These are phyloP conservation scores for Persicaria maculosa DNA, from an alignment of 148 eudicot species.

Conservation along the genomic window DNA sequence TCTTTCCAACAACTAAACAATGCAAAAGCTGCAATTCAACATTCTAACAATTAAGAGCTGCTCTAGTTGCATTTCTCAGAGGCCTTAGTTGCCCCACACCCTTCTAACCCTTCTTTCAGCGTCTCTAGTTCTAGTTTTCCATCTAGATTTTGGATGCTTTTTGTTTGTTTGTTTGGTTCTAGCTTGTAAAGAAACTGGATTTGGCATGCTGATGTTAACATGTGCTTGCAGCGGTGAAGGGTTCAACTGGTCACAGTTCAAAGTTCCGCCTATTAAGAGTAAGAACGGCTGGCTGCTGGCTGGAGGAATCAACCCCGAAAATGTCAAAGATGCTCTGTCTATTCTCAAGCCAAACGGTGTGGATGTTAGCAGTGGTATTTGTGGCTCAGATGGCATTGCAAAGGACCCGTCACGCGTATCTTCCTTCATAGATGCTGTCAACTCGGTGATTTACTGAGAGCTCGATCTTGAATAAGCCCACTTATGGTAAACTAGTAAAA, in stretches of 20 bases:
- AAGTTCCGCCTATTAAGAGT: constrained; percentile 56
- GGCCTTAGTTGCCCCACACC: neutral
- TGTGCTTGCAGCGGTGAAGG: constrained; percentile 69
- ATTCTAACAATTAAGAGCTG: neutral
- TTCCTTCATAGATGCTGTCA: constrained; percentile 64
- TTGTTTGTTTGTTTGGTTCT: no score
- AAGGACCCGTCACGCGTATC: constrained; percentile 52
- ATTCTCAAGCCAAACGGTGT: constrained; percentile 67
- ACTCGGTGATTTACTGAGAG: constrained; percentile 39
- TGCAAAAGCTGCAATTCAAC: neutral
- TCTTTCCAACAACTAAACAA: neutral
- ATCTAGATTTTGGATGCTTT: no score
- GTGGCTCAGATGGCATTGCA: constrained; percentile 61
- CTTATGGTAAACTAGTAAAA: neutral
- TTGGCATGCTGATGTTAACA: neutral
- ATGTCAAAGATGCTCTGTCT: constrained; percentile 53
- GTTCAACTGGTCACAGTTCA: constrained; percentile 68
- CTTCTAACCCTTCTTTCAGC: neutral
- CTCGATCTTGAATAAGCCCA: neutral
- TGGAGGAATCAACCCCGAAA: constrained; percentile 72
- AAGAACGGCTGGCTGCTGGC: constrained; percentile 89
- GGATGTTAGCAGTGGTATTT: constrained; percentile 93
- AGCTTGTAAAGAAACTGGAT: no score
- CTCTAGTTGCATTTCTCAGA: no score
- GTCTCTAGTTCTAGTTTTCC: neutral